Evolutionary conservation across 768 basidiomycete species (phyloP).

Genomic region (Hericium rajendrae): DNA sequence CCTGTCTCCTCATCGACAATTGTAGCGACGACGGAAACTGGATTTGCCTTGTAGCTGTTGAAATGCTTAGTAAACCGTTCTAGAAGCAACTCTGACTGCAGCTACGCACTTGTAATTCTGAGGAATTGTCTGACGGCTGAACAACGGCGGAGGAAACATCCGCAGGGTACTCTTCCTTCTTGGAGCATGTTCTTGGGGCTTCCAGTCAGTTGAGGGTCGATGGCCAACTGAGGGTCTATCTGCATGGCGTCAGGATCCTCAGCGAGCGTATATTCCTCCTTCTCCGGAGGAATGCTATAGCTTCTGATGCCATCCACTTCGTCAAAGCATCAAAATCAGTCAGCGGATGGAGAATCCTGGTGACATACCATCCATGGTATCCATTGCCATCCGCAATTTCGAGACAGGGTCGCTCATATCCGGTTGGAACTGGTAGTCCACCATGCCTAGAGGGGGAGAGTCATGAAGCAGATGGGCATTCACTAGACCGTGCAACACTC

Average conservation of each 20-base stretch:
- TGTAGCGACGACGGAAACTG: constrained; percentile 61
- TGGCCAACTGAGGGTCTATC: constrained; percentile 19
- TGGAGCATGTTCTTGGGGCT: constrained; percentile 7
- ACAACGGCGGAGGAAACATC: constrained; percentile 82
- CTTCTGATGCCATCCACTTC: constrained; percentile 64
- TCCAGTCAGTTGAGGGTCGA: constrained; percentile 38
- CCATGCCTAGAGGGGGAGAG: constrained; percentile 56
- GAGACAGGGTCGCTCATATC: constrained; percentile 60
- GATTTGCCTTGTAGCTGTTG: constrained; percentile 65
- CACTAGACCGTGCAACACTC: constrained; percentile 17
- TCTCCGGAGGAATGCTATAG: constrained; percentile 62
- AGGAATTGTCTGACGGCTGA: constrained; percentile 72
- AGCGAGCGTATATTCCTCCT: constrained; percentile 47
- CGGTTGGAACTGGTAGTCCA: constrained; percentile 86
- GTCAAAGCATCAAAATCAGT: background rate
- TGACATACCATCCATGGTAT: constrained; percentile 68
- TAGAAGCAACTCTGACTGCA: background rate
- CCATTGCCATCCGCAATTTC: constrained; percentile 63
- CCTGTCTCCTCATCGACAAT: constrained; percentile 67
- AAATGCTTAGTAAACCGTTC: background rate
- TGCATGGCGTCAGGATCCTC: constrained; percentile 21
- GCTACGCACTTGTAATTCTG: constrained; percentile 66
- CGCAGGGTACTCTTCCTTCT: constrained; percentile 49
- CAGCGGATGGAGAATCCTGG: background rate
- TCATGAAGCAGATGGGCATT: background rate